phyloP scores from a whole-genome alignment of 305 asterid genomes.

The Solanum aculeatissimum region DNA sequence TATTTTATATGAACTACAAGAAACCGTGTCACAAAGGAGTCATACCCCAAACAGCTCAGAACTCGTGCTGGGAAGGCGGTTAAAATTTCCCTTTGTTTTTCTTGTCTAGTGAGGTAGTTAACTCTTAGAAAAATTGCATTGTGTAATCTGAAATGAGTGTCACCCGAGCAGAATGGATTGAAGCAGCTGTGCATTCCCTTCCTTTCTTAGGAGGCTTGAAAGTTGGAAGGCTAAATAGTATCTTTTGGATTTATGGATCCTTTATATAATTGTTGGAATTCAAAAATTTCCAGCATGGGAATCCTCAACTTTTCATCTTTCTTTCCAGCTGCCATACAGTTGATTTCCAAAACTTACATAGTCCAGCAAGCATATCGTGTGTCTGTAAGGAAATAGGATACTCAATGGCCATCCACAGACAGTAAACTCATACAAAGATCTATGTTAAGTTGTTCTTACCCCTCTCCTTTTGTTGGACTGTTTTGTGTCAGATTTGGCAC shows the following conservation, averaged over 20 bases:
- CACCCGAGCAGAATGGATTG: not conserved
- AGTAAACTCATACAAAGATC: not conserved
- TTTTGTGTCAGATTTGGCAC: slow-evolving; percentile 20
- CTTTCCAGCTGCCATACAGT: not conserved
- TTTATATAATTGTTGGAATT: not conserved
- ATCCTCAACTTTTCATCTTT: not conserved
- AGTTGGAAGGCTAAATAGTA: not conserved
- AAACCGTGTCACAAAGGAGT: not conserved
- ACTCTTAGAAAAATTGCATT: not conserved
- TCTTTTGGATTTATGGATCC: not conserved
- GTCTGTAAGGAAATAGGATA: not conserved
- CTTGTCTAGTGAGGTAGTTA: not conserved
- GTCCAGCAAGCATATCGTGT: not conserved
- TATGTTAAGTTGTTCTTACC: not conserved
- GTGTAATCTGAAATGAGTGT: not conserved
- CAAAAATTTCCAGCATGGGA: not conserved
- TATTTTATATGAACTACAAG: not conserved
- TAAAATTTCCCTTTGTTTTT: not conserved
- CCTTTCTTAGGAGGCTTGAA: not conserved
- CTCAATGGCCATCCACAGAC: not conserved
- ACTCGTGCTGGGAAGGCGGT: not conserved
- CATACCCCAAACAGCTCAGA: not conserved
- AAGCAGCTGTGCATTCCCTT: not conserved
- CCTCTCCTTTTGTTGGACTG: not conserved
- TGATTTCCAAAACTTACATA: not conserved